Percentiles rank a stretch among this genome's conserved stretches.
These are phyloP conservation scores for Boletus hoseneyae DNA, from an alignment of 1,284 basidiomycete species.

Conservation along the genomic window DNA sequence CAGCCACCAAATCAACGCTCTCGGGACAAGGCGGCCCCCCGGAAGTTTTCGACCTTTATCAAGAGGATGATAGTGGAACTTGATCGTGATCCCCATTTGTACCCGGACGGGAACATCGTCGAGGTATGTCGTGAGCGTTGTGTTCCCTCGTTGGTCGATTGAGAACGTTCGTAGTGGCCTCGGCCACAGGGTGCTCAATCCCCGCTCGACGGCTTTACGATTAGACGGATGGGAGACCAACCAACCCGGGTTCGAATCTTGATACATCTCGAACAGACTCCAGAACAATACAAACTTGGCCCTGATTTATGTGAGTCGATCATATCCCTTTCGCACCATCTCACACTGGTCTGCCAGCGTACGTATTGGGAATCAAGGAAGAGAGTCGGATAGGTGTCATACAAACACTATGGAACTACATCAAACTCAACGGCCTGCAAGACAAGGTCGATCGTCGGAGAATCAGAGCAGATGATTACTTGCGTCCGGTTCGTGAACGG, in stretches of 20 bases:
- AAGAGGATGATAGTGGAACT: slow-evolving; percentile 86
- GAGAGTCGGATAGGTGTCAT: slow-evolving; percentile 83
- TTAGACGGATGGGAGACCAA: slow-evolving; percentile 79
- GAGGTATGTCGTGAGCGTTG: slow-evolving; percentile 47
- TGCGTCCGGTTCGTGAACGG: slow-evolving; percentile 53
- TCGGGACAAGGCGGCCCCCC: slow-evolving; percentile 62
- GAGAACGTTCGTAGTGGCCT: slow-evolving; percentile 57
- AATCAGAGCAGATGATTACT: slow-evolving; percentile 72
- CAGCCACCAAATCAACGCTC: slow-evolving; percentile 59
- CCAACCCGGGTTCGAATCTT: slow-evolving; percentile 78
- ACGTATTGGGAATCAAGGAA: slow-evolving; percentile 79
- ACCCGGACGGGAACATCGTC: slow-evolving; percentile 78
- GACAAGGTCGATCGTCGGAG: slow-evolving; percentile 86
- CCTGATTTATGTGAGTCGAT: slow-evolving; percentile 63
- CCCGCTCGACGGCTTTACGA: slow-evolving; percentile 83
- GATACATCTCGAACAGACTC: slow-evolving; percentile 82
- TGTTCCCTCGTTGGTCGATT: background rate
- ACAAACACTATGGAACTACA: slow-evolving; percentile 88
- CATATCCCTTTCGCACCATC: slow-evolving; percentile 1
- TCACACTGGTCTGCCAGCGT: slow-evolving; percentile 36
- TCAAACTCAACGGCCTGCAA: slow-evolving; percentile 84
- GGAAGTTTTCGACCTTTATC: slow-evolving; percentile 86
- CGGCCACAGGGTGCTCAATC: slow-evolving; percentile 54
- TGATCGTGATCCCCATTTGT: slow-evolving; percentile 79
- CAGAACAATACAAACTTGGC: slow-evolving; percentile 82